Percentiles rank a stretch among this genome's conserved stretches.
phyloP scores from a whole-genome alignment of 495 filamentous ascomycete genomes.

The Trichoderma erinaceum region DNA sequence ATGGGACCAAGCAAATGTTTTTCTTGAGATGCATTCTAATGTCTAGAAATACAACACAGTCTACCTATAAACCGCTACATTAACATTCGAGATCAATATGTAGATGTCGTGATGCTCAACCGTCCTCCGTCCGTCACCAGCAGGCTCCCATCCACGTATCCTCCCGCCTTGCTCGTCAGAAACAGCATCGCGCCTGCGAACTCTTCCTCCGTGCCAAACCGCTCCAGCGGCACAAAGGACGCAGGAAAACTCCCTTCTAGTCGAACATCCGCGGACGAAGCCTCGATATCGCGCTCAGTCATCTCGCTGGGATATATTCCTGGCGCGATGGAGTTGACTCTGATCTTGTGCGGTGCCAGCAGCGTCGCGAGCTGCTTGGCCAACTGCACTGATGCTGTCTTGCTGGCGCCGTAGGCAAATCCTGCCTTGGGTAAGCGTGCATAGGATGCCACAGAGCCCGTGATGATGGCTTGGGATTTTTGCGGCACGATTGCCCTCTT shows the following conservation, averaged over 20 bases:
- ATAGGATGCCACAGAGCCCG: conserved; percentile 30
- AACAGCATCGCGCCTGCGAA: conserved; percentile 44
- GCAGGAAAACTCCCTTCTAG: conserved; percentile 32
- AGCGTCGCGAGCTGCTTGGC: conserved; percentile 53
- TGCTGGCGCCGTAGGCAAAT: conserved; percentile 55
- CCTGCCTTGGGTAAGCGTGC: conserved; percentile 23
- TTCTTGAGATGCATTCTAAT: not conserved
- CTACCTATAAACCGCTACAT: not conserved
- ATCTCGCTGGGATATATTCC: conserved; percentile 58
- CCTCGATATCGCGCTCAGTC: conserved; percentile 20
- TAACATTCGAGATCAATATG: not conserved
- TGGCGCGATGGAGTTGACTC: conserved; percentile 58
- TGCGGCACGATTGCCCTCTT: conserved; percentile 35
- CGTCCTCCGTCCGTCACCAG: conserved; percentile 42
- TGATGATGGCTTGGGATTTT: conserved; percentile 50
- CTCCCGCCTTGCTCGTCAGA: conserved; percentile 42
- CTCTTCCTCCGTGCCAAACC: conserved; percentile 41
- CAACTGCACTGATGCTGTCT: conserved; percentile 55
- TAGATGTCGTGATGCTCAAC: not conserved
- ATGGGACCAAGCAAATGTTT: too few relatives aligned
- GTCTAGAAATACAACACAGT: not conserved
- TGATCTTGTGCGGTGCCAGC: conserved; percentile 50
- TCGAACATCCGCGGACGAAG: not conserved
- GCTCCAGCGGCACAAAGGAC: conserved; percentile 38
- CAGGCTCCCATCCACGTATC: conserved; percentile 44